phyloP scores from a whole-genome alignment of 768 basidiomycete species.

The Lactifluus pinguis region DNA sequence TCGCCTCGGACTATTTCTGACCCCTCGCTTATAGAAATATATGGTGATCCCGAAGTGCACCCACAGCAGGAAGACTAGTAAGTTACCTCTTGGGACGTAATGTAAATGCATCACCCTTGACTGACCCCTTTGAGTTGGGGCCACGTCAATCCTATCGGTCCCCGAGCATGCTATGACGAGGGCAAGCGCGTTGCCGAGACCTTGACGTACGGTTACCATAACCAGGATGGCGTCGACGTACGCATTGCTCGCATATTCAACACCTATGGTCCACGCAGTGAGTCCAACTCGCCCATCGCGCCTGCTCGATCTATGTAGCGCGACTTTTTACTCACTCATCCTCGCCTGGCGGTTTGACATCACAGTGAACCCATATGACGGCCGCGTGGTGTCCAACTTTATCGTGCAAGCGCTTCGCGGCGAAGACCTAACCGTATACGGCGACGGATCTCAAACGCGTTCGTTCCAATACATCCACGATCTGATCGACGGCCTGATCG shows the following conservation, averaged over 20 bases:
- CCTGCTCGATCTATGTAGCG: neutral
- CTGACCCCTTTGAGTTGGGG: constrained; percentile 59
- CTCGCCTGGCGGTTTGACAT: too few relatives aligned
- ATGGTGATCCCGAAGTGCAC: constrained; percentile 97
- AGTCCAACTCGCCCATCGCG: constrained; percentile 22
- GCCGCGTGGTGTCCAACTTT: constrained; percentile 98
- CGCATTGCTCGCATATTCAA: constrained; percentile 99
- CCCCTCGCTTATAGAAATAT: constrained; percentile 58
- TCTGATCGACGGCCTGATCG: constrained; percentile 86
- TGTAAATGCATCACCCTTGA: constrained; percentile 16
- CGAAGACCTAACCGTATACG: constrained; percentile 95
- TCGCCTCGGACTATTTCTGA: neutral
- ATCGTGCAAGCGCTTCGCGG: constrained; percentile 95
- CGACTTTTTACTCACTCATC: too few relatives aligned
- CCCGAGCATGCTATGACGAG: constrained; percentile 99
- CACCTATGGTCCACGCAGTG: constrained; percentile 80
- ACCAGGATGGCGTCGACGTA: constrained; percentile 92
- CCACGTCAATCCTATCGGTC: constrained; percentile 96
- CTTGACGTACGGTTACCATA: constrained; percentile 89
- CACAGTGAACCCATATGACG: constrained; percentile 90
- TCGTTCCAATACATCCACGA: constrained; percentile 99
- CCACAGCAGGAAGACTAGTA: constrained; percentile 95
- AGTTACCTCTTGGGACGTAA: constrained; percentile 25
- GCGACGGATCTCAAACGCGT: constrained; percentile 87
- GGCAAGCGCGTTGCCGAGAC: constrained; percentile 99